A percentile compares a stretch with the other conserved stretches of the same genome.
phyloP scores from a whole-genome alignment of 345 rosid genomes.

The Pelargonium nanum region DNA sequence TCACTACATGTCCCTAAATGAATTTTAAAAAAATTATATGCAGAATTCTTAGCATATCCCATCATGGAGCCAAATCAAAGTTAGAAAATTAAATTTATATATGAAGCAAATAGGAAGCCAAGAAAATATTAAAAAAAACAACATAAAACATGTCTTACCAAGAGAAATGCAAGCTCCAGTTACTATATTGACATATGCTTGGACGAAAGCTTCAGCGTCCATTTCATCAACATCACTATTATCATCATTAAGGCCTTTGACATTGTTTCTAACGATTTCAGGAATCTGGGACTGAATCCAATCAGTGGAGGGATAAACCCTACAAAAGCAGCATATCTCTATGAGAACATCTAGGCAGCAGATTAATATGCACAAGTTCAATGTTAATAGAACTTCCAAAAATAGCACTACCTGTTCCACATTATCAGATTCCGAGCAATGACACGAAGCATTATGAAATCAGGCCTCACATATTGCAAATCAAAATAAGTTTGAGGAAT shows the following conservation, averaged over 20 bases:
- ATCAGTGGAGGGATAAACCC: slow-evolving; percentile 70
- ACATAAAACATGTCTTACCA: slow-evolving; percentile 35
- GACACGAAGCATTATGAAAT: slow-evolving; percentile 96
- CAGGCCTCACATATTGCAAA: slow-evolving; percentile 85
- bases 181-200: slow-evolving; percentile 81
- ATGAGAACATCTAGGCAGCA: not conserved
- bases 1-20: no score
- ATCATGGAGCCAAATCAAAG: not conserved
- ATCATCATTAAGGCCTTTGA: slow-evolving; percentile 54
- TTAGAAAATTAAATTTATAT: no score
- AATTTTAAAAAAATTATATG: not conserved
- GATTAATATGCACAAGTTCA: slow-evolving; percentile 12
- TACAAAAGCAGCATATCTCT: slow-evolving; percentile 16
- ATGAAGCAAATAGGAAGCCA: not conserved
- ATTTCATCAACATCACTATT: slow-evolving; percentile 52
- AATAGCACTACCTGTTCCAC: slow-evolving; percentile 74
- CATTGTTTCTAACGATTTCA: slow-evolving; percentile 54
- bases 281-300: slow-evolving; percentile 94
- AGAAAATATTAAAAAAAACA: not conserved
- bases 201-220: slow-evolving; percentile 74
- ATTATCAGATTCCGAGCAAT: slow-evolving; percentile 88
- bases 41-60: slow-evolving; percentile 1
- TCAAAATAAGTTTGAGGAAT: slow-evolving; percentile 79
- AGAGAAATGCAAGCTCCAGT: slow-evolving; percentile 93
- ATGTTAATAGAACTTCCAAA: not conserved